Evolutionary conservation across 2,329 filamentous ascomycete species (phyloP), one percentile per base, ranked within the genome.

Genomic region (Lecanosticta acicola): DNA sequence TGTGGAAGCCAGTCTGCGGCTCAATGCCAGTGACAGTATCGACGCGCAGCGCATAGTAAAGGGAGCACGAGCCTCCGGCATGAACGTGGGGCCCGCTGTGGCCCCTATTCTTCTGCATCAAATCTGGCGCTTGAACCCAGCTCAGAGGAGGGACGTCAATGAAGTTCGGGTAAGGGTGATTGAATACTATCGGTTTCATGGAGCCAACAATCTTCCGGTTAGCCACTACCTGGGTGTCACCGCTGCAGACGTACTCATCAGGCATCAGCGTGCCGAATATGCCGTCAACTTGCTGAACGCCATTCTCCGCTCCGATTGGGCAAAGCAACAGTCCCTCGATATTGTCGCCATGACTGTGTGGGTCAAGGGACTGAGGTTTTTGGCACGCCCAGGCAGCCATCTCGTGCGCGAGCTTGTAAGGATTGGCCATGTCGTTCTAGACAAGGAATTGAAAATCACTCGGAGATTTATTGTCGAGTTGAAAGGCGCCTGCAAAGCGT

Each of bases 291-390:
- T 67, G 3, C 56, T 68, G 14, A 49, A 50, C 17, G 53, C 46
- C 10, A 57, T 67, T 16, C 56, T 50, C 38, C 33, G 49, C 1
- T 61, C 60, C 2, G 37, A 53, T 5, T 61, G 53, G 54, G 49
- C 50, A 10, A 14, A 45, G 1, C 20, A 54, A 18, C 42, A 46
- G 8, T 53, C 57, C 1, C 44, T 65, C 16, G 56, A 63, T 39
- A 60, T 63, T 35, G 55, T 50, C 7, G 56, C 57, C 24, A 59
- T 66, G 57, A 59, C 58, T 2, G 57, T 66, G 13, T 61, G 58
- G 32, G 34, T 67, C 13, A 51, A 61, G 38, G 64, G 55, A 24
- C 65, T 62, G 45, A 49, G 45, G 16, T 48, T 46, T 8, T 21
- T 59, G 18, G 20, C 20, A 19, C 8, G 33, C 32, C 17, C 41